Base-by-base conservation (phyloP, 768 basidiomycete genomes). In the Tylopilus balloui region DNA sequence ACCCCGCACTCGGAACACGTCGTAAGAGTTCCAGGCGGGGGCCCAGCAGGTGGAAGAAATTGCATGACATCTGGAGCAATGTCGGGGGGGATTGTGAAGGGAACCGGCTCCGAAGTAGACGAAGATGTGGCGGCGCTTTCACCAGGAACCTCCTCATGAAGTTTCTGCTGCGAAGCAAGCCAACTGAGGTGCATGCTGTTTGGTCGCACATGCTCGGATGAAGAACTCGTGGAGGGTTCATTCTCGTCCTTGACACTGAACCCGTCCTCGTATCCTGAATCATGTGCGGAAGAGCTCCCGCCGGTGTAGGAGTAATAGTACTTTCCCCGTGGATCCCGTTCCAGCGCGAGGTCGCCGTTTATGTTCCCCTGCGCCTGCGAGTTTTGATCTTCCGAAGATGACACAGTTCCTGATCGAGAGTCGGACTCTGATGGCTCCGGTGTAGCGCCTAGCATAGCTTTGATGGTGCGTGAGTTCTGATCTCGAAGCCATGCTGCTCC, bases 401-500 rank as follows among this genome's bases (percentile, higher is more conserved):
- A 52, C 29, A 69, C 60, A 15, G 73, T 70, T 28, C 75, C 55
- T 1, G 77, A 80, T 14, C 66, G 64, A 35, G 70, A 71, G 44
- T 84, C 83, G 2, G 77, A 73, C 39, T 76, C 76, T 3, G 84
- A 84, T 12, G 80, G 78, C 35, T 76, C 80, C 3, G 82, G 80
- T 12, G 67, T 66, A 31, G 68, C 63, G 15, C 84, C 85, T 7
- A 86, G 69, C 71, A 80, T 80, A 17, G 77, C 76, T 38, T 79
- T 77, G 42, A 83, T 75, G 0, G 78, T 74, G 12, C 88, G 78
- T 27, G 80, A 76, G 42, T 81, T 87, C 65, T 95, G 92, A 57
- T 93, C 90, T 29, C 79, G 77, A 37, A 95, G 65, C 92, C 92
- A 94, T 23, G 84, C 79, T 7, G 79, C 80, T 0, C 88, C 87